Percentiles rank a stretch among this genome's conserved stretches.
Conservation (phyloP, 495 filamentous ascomycete species). For the Aspergillus bertholletiae region DNA sequence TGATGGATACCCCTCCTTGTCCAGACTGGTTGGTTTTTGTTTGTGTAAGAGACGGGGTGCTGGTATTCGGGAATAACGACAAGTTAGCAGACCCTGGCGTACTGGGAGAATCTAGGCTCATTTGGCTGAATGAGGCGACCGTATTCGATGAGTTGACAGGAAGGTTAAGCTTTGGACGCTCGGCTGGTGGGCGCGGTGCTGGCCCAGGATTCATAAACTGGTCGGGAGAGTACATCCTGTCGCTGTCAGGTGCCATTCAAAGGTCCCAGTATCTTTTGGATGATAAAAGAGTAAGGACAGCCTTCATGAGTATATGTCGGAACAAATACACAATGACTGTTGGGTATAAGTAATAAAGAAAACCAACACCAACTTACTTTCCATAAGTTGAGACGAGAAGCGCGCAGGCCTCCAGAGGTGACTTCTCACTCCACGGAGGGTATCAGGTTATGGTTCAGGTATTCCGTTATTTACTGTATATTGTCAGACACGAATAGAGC, state of each 20-base stretch:
- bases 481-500: background rate
- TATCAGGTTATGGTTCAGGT: background rate
- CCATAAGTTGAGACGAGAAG: slow-evolving; percentile 27
- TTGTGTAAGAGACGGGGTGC: slow-evolving; percentile 61
- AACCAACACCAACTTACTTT: slow-evolving; percentile 29
- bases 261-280: background rate
- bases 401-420: background rate
- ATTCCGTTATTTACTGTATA: background rate
- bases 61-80: slow-evolving; percentile 57
- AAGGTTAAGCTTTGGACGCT: slow-evolving; percentile 74
- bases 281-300: background rate
- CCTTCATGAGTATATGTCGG: background rate
- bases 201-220: slow-evolving; percentile 97
- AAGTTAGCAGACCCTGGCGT: slow-evolving; percentile 46
- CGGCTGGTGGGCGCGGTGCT: slow-evolving; percentile 83
- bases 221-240: slow-evolving; percentile 60
- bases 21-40: slow-evolving; percentile 57
- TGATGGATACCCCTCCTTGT: slow-evolving; percentile 63
- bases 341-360: too few relatives aligned
- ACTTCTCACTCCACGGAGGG: background rate
- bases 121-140: slow-evolving; percentile 73
- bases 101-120: slow-evolving; percentile 66
- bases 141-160: slow-evolving; percentile 61
- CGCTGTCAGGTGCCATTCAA: background rate
- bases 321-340: too few relatives aligned